Evolutionary conservation across 2,329 filamentous ascomycete species (phyloP).

Genomic region (Xylaria digitata): DNA sequence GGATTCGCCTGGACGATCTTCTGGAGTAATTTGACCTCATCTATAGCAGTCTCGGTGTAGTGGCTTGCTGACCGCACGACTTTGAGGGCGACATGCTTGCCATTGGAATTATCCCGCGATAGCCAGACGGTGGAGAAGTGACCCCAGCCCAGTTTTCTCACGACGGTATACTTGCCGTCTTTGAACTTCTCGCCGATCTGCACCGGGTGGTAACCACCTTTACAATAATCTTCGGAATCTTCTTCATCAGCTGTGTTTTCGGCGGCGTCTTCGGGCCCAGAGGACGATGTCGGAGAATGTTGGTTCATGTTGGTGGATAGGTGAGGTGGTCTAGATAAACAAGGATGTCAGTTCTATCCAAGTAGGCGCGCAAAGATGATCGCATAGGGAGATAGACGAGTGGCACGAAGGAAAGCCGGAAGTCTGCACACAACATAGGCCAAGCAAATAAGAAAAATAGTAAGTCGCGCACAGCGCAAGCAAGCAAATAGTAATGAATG

Average conservation of each 20-base stretch:
- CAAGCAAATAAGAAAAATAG: slow-evolving; percentile 22
- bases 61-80: slow-evolving; percentile 97
- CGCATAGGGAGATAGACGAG: slow-evolving; percentile 21
- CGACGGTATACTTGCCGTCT: slow-evolving; percentile 94
- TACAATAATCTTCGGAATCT: slow-evolving; percentile 99
- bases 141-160: slow-evolving; percentile 97
- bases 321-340: slow-evolving; percentile 63
- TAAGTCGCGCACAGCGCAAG: slow-evolving; percentile 39
- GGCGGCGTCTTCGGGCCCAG: slow-evolving; percentile 82
- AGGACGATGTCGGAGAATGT: slow-evolving; percentile 80
- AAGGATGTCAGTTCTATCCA: slow-evolving; percentile 47
- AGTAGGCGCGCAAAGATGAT: slow-evolving; percentile 25
- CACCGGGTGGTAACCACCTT: slow-evolving; percentile 97
- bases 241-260: slow-evolving; percentile 98
- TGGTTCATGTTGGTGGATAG: slow-evolving; percentile 68
- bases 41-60: slow-evolving; percentile 98
- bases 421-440: slow-evolving; percentile 21
- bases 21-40: slow-evolving; percentile 98
- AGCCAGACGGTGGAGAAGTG: slow-evolving; percentile 98
- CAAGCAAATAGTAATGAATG: slow-evolving; percentile 7
- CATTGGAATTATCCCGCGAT: slow-evolving; percentile 83
- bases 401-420: slow-evolving; percentile 16
- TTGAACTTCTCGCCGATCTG: slow-evolving; percentile 96
- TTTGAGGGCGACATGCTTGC: slow-evolving; percentile 96
- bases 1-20: slow-evolving; percentile 97